These are phyloP conservation scores for Naganishia randhawae DNA, from an alignment of 768 basidiomycete species.

Conservation along the genomic window DNA sequence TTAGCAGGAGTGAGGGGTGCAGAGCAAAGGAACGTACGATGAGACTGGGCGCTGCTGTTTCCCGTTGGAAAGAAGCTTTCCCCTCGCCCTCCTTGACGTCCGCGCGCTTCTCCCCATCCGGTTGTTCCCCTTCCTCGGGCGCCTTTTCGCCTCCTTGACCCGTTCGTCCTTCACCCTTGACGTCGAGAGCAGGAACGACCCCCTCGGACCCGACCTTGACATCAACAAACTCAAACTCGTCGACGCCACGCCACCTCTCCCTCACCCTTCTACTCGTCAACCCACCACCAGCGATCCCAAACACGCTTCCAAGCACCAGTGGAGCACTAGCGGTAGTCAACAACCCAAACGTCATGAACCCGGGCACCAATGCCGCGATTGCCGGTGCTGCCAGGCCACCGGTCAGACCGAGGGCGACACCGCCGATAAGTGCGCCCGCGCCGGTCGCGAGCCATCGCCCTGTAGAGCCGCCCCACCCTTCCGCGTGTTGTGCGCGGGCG, in stretches of 20 bases:
- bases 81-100: not conserved
- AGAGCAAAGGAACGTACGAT: conserved; percentile 33
- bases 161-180: not conserved
- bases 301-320: conserved; percentile 51
- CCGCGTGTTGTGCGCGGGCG: conserved; percentile 44
- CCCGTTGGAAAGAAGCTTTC: conserved; percentile 13
- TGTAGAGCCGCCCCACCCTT: conserved; percentile 52
- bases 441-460: conserved; percentile 50
- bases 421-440: conserved; percentile 51
- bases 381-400: conserved; percentile 54
- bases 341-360: conserved; percentile 45
- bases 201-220: conserved; percentile 46
- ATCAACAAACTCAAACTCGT: conserved; percentile 53
- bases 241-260: conserved; percentile 52
- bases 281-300: conserved; percentile 53
- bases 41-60: conserved; percentile 37
- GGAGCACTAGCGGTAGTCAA: conserved; percentile 50
- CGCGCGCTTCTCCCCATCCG: not conserved
- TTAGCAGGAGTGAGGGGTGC: not conserved
- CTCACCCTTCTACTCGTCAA: conserved; percentile 51
- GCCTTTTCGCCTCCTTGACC: not conserved
- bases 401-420: conserved; percentile 52
- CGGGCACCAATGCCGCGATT: conserved; percentile 49
- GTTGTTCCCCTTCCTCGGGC: not conserved
- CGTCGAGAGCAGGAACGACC: not conserved